phyloP scores from a whole-genome alignment of 331 rosid genomes.

The Malus hybrid region DNA sequence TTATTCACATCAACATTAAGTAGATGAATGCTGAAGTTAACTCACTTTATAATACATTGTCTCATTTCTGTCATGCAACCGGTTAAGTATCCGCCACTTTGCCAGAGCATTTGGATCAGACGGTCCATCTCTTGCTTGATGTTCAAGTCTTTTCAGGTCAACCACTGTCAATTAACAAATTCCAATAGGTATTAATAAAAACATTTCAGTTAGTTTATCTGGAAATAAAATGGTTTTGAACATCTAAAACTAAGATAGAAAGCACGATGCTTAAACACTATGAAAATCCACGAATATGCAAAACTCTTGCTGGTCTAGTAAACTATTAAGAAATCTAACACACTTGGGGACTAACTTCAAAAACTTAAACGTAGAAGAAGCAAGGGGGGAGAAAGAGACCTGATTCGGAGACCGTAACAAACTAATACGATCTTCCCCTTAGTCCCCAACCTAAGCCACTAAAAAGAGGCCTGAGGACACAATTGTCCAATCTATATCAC shows the following conservation, averaged over 20 bases:
- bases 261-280: neutral
- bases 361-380: neutral
- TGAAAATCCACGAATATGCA: neutral
- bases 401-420: neutral
- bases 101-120: slow-evolving; percentile 93
- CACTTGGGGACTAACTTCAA: neutral
- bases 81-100: slow-evolving; percentile 95
- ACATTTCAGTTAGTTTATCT: neutral
- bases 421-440: neutral
- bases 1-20: neutral
- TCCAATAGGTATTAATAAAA: neutral
- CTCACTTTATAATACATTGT: slow-evolving; percentile 90
- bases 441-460: neutral
- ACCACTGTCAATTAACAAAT: slow-evolving; percentile 50
- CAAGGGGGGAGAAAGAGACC: neutral
- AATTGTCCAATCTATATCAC: neutral
- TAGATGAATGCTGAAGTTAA: slow-evolving; percentile 4
- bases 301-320: neutral
- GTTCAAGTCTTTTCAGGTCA: slow-evolving; percentile 87
- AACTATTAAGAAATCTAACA: neutral
- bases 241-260: neutral
- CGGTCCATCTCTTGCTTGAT: slow-evolving; percentile 97
- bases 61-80: slow-evolving; percentile 97
- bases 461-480: neutral
- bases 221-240: neutral